Base-by-base conservation (phyloP, 139 green algal species). In the Tetraselmis chui region DNA sequence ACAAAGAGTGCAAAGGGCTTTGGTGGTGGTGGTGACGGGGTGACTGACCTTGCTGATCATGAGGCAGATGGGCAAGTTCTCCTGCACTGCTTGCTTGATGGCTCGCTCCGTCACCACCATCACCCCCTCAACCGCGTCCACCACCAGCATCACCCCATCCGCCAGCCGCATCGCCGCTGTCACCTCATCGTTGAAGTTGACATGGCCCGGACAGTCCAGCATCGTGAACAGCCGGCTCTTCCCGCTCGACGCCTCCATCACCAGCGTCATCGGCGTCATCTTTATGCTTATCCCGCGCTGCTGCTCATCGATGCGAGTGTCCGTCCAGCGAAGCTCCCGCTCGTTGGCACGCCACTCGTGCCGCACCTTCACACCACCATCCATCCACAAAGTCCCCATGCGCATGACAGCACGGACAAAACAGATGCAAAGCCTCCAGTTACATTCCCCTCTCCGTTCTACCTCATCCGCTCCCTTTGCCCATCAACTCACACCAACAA, bases 141-240 rank as follows among this genome's bases (percentile, higher is more conserved):
- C 96, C 75, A 95, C 92, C 84, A 98, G 89, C 85, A 98, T 83
- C 31, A 95, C 79, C 75, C 95, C 95, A 84, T 98, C 95, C 5
- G 90, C 87, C 74, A 97, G 84, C 18, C 94, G 89, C 88, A 96
- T 86, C 11, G 93, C 90, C 18, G 93, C 94, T 1, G 87, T 93
- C 30, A 98, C 89, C 90, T 99, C 97, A 81, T 99, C 97, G 25
- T 93, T 94, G 89, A 99, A 99, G 92, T 99, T 98, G 76, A 96
- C 90, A 86, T 99, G 97, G 18, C 95, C 94, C 88, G 95, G 95
- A 32, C 92, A 95, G 88, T 99, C 97, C 23, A 98, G 87, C 5
- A 98, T 31, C 87, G 97, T 98, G 79, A 96, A 78, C 26, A 97
- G 89, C 89, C 92, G 97, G 80, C 31, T 88, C 87, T 99, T 99